Evolutionary conservation across 2,329 filamentous ascomycete species (phyloP), one percentile per base, ranked within the genome.

Genomic region (Dactylellina cionopaga): DNA sequence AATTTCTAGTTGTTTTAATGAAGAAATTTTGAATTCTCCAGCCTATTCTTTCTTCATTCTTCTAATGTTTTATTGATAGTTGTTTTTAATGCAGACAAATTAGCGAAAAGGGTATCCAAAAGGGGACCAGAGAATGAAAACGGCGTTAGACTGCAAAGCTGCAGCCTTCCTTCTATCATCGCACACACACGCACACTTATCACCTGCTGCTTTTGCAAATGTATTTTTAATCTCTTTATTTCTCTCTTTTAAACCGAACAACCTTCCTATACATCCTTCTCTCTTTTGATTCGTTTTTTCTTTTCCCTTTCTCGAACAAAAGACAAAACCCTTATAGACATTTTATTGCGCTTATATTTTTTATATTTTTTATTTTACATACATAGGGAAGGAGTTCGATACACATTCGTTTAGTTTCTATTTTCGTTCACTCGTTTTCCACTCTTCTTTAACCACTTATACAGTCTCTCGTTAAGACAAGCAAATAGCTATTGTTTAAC

Each of bases 361-460:
- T 43, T 43, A n/a, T n/a, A n/a, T 11, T 6, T 17, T 6, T 43
- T 25, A n/a, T 41, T 41, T 41, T 39, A 25, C 27, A 55, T 41
- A 54, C 25, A 54, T 60, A 51, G 51, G 51, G 62, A 43, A 66
- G 62, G 62, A 66, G 62, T 66, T 66, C 41, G 62, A 59, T 59
- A 65, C 60, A 52, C 46, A 62, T 52, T 63, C 56, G 44, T 59
- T 62, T 58, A 17, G 49, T 35, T 58, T 37, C 41, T 35, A 7
- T 43, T 35, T 33, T 35, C 9, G 10, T 27, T 24, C 19, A 15
- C 31, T 59, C 35, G 49, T 39, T 33, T 43, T 19, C n/a, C n/a
- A n/a, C 31, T 35, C 37, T 6, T 41, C 37, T 41, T 41, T n/a
- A n/a, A n/a, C n/a, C n/a, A n/a, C n/a, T n/a, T n/a, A n/a, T n/a